Conservation (phyloP, 768 basidiomycete genomes). For the Dioszegia crocea region DNA sequence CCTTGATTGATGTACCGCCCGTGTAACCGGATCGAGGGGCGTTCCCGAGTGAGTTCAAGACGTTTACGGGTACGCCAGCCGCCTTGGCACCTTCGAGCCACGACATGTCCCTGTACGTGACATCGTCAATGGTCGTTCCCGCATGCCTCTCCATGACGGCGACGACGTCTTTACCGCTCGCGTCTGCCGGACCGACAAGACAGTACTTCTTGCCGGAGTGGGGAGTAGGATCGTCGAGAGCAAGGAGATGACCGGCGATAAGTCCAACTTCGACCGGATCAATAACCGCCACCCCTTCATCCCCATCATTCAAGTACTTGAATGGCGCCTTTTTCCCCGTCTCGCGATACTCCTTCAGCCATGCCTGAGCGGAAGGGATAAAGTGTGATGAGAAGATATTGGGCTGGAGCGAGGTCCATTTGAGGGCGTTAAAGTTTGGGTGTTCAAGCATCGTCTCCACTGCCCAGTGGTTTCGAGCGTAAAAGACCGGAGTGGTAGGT, state of each 20-base stretch:
- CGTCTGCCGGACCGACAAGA: conserved; percentile 14
- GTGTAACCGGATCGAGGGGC: background rate
- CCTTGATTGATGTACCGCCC: conserved; percentile 1
- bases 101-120: conserved; percentile 2
- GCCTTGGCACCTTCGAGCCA: background rate
- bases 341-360: conserved; percentile 7
- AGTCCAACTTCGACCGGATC: conserved; percentile 21
- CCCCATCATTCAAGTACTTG: background rate
- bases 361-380: background rate
- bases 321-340: conserved; percentile 6
- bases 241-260: conserved; percentile 12
- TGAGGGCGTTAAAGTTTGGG: conserved; percentile 11
- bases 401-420: conserved; percentile 21
- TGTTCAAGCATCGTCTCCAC: conserved; percentile 15
- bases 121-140: conserved; percentile 14
- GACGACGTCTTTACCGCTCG: conserved; percentile 9
- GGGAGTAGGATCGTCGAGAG: background rate
- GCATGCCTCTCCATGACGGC: conserved; percentile 10
- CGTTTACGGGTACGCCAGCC: conserved; percentile 3
- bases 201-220: conserved; percentile 14
- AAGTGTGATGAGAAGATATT: conserved; percentile 10
- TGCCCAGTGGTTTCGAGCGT: conserved; percentile 22
- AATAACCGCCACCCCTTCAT: conserved; percentile 9
- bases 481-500: conserved; percentile 10
- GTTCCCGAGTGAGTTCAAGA: background rate